Percentiles rank a stretch among this genome's conserved stretches.
These are phyloP conservation scores for Psilocybe cubensis DNA, from an alignment of 768 basidiomycete species.

Conservation along the genomic window DNA sequence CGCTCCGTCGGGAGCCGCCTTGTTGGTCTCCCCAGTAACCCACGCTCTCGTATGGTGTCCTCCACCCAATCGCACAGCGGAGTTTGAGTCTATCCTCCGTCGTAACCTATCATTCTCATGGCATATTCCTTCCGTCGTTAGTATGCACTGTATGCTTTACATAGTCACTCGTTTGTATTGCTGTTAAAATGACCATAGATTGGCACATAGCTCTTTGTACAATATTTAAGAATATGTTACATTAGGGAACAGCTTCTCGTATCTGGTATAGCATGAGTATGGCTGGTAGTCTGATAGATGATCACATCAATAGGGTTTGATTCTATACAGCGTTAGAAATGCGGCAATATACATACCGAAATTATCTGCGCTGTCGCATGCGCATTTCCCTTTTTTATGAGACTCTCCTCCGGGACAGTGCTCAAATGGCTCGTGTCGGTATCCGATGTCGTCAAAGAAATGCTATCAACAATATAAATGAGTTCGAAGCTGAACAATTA, in stretches of 20 bases:
- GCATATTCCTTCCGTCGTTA: no score
- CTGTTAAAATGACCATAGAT: neutral
- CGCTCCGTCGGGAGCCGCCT: no score
- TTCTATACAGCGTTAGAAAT: neutral
- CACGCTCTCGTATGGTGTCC: no score
- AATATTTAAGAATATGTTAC: no score
- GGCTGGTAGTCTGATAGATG: slow-evolving; percentile 65
- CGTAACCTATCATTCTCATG: no score
- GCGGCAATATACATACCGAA: slow-evolving; percentile 56
- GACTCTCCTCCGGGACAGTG: slow-evolving; percentile 81
- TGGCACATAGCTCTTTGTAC: neutral
- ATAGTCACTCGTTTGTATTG: no score
- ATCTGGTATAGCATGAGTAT: slow-evolving; percentile 88
- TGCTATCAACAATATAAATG: slow-evolving; percentile 42
- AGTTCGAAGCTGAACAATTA: neutral
- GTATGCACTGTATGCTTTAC: no score
- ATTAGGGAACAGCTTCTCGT: slow-evolving; percentile 58
- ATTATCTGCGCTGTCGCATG: slow-evolving; percentile 76
- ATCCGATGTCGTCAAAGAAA: slow-evolving; percentile 95
- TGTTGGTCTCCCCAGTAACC: no score
- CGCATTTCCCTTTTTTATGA: slow-evolving; percentile 82
- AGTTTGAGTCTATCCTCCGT: no score
- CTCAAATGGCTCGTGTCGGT: slow-evolving; percentile 93
- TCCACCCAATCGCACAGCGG: no score
- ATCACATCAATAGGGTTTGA: neutral